These are phyloP conservation scores for Euphorbia corollata DNA, from an alignment of 441 rosid species.

Conservation along the genomic window DNA sequence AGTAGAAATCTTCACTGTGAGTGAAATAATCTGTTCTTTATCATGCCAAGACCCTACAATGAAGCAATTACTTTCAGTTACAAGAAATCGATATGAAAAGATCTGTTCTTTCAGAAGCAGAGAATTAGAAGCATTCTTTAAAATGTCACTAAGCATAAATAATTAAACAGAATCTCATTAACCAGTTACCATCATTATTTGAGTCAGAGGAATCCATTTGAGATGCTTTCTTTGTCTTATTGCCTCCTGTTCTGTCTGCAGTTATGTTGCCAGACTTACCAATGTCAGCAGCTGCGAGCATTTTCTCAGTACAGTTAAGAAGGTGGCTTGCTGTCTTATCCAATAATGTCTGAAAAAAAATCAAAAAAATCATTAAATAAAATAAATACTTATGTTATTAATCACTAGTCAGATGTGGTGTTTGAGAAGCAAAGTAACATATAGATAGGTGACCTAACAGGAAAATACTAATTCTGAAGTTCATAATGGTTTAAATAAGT, in stretches of 20 bases:
- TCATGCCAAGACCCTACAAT: constrained; percentile 35
- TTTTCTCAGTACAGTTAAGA: constrained; percentile 51
- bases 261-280: constrained; percentile 20
- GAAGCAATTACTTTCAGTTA: constrained; percentile 2
- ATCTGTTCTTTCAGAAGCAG: neutral
- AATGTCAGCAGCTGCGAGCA: constrained; percentile 34
- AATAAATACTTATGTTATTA: neutral
- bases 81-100: neutral
- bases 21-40: constrained; percentile 30
- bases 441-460: neutral
- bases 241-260: constrained; percentile 22
- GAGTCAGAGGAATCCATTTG: constrained; percentile 26
- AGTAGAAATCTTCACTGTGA: constrained; percentile 52
- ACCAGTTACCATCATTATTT: constrained; percentile 40
- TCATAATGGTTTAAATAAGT: neutral
- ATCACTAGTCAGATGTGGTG: neutral
- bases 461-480: neutral
- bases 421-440: neutral
- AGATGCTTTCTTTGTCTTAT: constrained; percentile 22
- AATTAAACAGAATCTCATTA: neutral
- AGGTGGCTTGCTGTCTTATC: constrained; percentile 61
- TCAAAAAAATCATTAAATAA: neutral
- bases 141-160: neutral
- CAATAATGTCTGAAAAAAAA: constrained; percentile 36
- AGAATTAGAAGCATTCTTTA: neutral